These are phyloP conservation scores for Daedalea quercina DNA, from an alignment of 768 basidiomycete genomes.

Conservation along the genomic window DNA sequence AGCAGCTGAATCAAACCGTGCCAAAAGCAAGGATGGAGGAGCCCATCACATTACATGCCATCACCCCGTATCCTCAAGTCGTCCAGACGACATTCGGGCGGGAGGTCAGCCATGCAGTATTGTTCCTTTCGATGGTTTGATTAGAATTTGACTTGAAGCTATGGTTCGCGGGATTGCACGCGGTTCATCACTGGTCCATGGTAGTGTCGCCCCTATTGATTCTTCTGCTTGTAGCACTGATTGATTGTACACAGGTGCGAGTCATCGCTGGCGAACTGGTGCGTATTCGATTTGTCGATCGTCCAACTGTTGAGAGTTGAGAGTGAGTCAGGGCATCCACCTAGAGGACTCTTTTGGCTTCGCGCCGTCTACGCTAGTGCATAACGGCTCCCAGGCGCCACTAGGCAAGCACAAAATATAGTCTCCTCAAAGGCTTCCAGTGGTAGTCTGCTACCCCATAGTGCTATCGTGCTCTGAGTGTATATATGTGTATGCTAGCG, in stretches of 20 bases:
- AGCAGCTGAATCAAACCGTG: constrained; percentile 47
- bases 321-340: constrained; percentile 44
- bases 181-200: constrained; percentile 91
- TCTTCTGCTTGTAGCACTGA: too few relatives aligned
- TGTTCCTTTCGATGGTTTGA: background rate
- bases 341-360: constrained; percentile 77
- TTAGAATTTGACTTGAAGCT: constrained; percentile 41
- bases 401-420: constrained; percentile 63
- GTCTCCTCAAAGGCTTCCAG: background rate
- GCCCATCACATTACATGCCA: constrained; percentile 67
- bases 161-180: constrained; percentile 83
- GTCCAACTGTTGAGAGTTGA: background rate
- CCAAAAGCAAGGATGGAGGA: constrained; percentile 44
- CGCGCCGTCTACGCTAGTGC: constrained; percentile 77
- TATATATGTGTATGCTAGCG: too few relatives aligned
- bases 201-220: constrained; percentile 33
- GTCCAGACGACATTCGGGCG: constrained; percentile 78
- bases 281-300: constrained; percentile 17
- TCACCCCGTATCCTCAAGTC: constrained; percentile 72
- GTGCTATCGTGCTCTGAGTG: too few relatives aligned
- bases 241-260: constrained; percentile 45
- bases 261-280: constrained; percentile 83
- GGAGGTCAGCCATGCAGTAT: constrained; percentile 41
- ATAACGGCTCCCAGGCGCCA: constrained; percentile 60
- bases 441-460: too few relatives aligned